Conservation (phyloP, 768 basidiomycete species). For the Mycena indigotica region DNA sequence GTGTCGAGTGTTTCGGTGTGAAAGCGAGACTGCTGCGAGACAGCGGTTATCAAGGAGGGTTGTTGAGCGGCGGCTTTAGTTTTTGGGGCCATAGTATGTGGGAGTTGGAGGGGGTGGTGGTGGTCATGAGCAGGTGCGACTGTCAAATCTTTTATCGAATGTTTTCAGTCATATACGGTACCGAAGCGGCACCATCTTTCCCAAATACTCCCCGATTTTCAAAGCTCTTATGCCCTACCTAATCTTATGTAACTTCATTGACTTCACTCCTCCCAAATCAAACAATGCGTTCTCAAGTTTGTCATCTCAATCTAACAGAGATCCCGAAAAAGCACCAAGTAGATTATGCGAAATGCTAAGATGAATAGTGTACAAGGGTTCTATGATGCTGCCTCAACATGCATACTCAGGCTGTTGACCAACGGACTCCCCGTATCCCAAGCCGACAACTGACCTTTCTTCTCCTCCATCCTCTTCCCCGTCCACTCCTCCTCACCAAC, state of each 20-base stretch:
- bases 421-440: conserved; percentile 25
- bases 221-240: too few relatives aligned
- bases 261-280: too few relatives aligned
- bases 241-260: too few relatives aligned
- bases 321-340: too few relatives aligned
- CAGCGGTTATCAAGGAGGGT: conserved; percentile 25
- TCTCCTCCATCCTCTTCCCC: conserved; percentile 40
- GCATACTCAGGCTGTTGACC: conserved; percentile 15
- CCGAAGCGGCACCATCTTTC: too few relatives aligned
- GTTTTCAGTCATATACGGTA: not conserved
- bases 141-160: not conserved
- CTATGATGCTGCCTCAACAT: not conserved
- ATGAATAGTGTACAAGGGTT: not conserved
- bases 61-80: conserved; percentile 6
- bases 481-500: conserved; percentile 53
- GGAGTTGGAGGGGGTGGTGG: not conserved
- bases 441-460: conserved; percentile 34
- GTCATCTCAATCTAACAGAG: too few relatives aligned
- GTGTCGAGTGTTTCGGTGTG: conserved; percentile 38
- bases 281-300: too few relatives aligned
- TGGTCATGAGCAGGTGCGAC: not conserved
- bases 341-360: not conserved
- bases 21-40: conserved; percentile 39
- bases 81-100: conserved; percentile 19
- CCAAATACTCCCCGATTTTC: too few relatives aligned